Evolutionary conservation across 2,329 filamentous ascomycete species (phyloP), one percentile per base, ranked within the genome.

Genomic region (Ophiostoma pallidulum): DNA sequence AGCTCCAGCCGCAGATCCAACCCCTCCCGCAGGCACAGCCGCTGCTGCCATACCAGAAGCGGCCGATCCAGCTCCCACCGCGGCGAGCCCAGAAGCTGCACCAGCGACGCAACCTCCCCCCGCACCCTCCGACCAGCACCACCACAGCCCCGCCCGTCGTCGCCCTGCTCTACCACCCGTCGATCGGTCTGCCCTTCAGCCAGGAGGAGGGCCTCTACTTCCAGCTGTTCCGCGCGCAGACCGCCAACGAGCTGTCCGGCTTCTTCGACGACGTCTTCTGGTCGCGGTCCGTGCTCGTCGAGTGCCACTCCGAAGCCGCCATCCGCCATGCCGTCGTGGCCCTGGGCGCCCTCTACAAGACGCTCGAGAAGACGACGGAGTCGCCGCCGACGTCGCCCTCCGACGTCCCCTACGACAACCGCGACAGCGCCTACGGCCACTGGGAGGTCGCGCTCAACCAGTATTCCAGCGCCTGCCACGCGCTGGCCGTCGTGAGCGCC

Each of bases 191-290:
- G n/a, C 64, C 70, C 8, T 70, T 81, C 26, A 63, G 66, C 45
- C 63, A 68, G 5, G 65, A 68, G 41, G 78, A 84, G 51, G 69
- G 67, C 16, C 70, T 73, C 41, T 82, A 82, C 55, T 82, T 82
- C 56, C 71, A 78, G 48, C 63, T 82, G 12, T 83, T 84, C 56
- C 72, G 74, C 36, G 66, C 72, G 22, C 75, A 77, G 37, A 82
- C 81, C 0, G 76, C 79, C 2, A 73, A 65, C 40, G 78, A 82
- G 56, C 65, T 84, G 7, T 82, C 80, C 0, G 80, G 81, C 12
- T 84, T 80, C 58, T 84, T 84, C 51, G 77, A 83, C 57, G 75
- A 73, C 18, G 68, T 72, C 2, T 84, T 84, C 57, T 85, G 80
- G 80, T 78, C 72, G 1, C 68, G 72, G 37, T 72, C 74, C 29